Conservation (phyloP, 31 red algal genomes). For the Bonnemaisonia californica region DNA sequence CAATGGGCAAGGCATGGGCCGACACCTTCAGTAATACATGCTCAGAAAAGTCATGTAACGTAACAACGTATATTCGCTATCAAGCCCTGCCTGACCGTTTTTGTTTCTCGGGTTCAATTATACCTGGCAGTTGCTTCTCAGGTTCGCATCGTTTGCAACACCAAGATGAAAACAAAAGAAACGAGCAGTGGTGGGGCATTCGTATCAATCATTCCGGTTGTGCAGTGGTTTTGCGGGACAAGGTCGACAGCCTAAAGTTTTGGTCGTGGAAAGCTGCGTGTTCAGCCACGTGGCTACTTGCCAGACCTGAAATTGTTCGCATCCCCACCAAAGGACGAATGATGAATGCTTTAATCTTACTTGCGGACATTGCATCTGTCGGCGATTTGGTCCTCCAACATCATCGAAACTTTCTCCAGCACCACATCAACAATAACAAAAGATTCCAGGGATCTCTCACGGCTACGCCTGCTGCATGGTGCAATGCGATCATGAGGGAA, state of each 20-base stretch:
- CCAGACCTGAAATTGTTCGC: background rate
- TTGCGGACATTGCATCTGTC: background rate
- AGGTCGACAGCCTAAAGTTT: background rate
- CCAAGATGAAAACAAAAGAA: no score
- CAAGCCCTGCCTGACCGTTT: no score
- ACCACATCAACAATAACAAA: background rate
- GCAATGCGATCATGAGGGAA: background rate
- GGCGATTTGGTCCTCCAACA: background rate
- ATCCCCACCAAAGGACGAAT: background rate
- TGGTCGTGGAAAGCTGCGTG: background rate
- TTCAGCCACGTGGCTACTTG: background rate
- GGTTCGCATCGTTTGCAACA: no score
- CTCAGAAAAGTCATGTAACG: background rate
- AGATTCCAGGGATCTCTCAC: background rate
- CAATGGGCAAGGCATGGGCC: background rate
- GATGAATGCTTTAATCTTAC: background rate
- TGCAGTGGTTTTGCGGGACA: background rate
- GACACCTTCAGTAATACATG: background rate
- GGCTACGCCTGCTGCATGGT: background rate
- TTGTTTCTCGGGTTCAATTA: no score
- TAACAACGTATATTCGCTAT: background rate
- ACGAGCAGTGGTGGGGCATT: background rate
- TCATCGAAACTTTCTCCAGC: background rate
- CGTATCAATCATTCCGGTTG: background rate
- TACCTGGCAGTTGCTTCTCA: no score